phyloP scores from a whole-genome alignment of 768 basidiomycete genomes.

The Grammothele lineata region DNA sequence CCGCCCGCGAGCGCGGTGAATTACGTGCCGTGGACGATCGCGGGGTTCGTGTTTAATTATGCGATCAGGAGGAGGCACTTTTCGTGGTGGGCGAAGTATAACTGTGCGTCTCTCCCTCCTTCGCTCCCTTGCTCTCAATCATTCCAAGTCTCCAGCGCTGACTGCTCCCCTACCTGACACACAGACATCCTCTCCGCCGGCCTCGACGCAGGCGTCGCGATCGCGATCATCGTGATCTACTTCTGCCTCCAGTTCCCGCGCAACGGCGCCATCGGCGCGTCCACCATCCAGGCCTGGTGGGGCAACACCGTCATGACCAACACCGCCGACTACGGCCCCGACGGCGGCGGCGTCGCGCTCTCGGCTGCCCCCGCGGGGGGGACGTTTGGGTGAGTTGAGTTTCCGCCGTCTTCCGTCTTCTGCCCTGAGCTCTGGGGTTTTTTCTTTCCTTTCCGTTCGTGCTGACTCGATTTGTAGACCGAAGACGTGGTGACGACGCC shows the following conservation, averaged over 20 bases:
- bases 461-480: neutral
- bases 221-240: conserved; percentile 66
- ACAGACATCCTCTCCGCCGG: conserved; percentile 73
- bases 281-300: conserved; percentile 33
- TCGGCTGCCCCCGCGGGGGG: conserved; percentile 15
- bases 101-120: conserved; percentile 42
- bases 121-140: too few relatives aligned
- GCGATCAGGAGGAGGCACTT: conserved; percentile 63
- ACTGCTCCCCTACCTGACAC: neutral
- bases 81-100: conserved; percentile 77
- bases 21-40: conserved; percentile 75
- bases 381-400: conserved; percentile 25
- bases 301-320: conserved; percentile 32
- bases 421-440: too few relatives aligned
- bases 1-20: conserved; percentile 87
- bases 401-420: too few relatives aligned
- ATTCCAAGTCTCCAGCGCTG: neutral
- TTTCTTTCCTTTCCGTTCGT: neutral
- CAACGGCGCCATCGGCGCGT: conserved; percentile 29
- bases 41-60: conserved; percentile 78
- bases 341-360: conserved; percentile 18
- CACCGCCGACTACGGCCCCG: conserved; percentile 14
- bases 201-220: conserved; percentile 68
- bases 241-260: conserved; percentile 44
- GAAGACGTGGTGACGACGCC: conserved; percentile 3